Evolutionary conservation across 176 grass and related monocot species (phyloP).

Genomic region (Musa itinerans): DNA sequence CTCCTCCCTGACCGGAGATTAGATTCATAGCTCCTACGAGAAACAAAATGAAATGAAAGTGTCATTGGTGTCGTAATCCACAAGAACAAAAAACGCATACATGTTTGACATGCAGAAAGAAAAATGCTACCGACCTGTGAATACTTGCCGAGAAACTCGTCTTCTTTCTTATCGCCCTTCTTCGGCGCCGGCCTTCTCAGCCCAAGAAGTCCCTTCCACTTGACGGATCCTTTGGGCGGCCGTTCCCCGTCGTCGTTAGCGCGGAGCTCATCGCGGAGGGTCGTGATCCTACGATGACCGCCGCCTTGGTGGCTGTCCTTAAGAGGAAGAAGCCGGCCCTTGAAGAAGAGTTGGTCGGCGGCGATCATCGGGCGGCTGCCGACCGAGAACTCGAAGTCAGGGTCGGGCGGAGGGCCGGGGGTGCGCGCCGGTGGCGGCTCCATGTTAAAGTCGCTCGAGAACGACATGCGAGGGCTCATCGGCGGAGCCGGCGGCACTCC

Average conservation of each 20-base stretch:
- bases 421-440: constrained; percentile 39
- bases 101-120: too few species aligned
- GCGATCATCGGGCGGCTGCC: constrained; percentile 83
- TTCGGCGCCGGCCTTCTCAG: too few species aligned
- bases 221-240: constrained; percentile 5
- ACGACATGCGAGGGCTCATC: constrained; percentile 76
- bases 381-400: constrained; percentile 92
- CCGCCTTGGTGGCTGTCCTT: constrained; percentile 20
- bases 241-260: constrained; percentile 27
- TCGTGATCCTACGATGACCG: background rate
- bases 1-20: too few species aligned
- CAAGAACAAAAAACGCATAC: too few species aligned
- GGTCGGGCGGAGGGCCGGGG: constrained; percentile 25
- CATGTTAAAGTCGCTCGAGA: constrained; percentile 88
- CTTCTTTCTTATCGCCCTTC: too few species aligned
- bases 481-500: constrained; percentile 1
- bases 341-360: constrained; percentile 84
- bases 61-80: too few species aligned
- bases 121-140: too few species aligned
- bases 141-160: too few species aligned
- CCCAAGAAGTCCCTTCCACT: background rate
- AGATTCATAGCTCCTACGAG: too few species aligned
- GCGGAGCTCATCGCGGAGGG: constrained; percentile 52
- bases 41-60: too few species aligned
- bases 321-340: constrained; percentile 77